Evolutionary conservation across 306 rosid genomes (phyloP), one percentile per base, ranked within the genome.

Genomic region (Malus fusca): DNA sequence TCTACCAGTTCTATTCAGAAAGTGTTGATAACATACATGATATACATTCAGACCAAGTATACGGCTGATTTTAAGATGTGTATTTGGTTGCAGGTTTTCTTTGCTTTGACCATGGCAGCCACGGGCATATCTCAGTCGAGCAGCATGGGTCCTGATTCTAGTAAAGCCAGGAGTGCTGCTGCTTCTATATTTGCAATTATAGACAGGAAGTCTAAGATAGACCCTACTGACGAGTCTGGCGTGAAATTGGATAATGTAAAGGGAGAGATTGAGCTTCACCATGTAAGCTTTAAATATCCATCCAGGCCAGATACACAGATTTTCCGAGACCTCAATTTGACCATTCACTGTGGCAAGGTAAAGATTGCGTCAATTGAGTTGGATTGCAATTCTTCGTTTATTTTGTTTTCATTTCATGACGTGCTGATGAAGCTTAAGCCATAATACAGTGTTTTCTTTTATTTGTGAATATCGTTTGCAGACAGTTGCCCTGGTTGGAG

Each of bases 401-500:
- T n/a, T 42, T 18, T 25, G 4, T 15, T 22, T 8, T n/a, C 5
- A 15, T 46, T 51, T 71, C 30, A 71, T 53, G 63, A 37, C 43
- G 26, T 42, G 56, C 4, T 15, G 51, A 35, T 68, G 18, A 22
- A 76, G 43, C 23, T 37, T 17, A 18, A 23, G 17, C 7, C 17
- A 4, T 17, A 8, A 31, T 69, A 4, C 18, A 18, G 12, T 8
- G 42, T 48, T 48, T 48, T 7, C 42, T 25, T 43, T 5, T 68
- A 21, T 66, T 61, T 81, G 18, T 26, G 71, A 76, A 46, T 58
- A 8, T 66, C 18, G 55, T 72, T 33, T 65, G 35, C 84, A 93
- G 98, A 89, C 92, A 0, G 88, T 89, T 30, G 98, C 97, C 43
- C 86, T 93, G 52, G 97, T 93, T 35, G 98, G 98, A 76, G 98